Evolutionary conservation across 331 rosid species (phyloP), one percentile per base, ranked within the genome.

Genomic region (Acacia concinna): DNA sequence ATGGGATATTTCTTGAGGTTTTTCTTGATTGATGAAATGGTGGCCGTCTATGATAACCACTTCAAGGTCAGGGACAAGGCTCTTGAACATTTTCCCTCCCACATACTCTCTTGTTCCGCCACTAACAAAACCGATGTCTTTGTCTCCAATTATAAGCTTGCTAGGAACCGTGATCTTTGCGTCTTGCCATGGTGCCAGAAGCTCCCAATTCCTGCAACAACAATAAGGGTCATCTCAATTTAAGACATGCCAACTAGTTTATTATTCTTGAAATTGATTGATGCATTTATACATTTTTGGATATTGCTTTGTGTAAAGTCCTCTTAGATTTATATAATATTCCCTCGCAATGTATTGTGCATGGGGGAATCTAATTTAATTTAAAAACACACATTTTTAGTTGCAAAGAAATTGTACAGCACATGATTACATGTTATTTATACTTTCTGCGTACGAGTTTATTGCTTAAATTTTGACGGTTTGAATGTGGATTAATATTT

Each of bases 11-110:
- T 79, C 34, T 60, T 82, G 86, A 7, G 85, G 34, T n/a, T 80
- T 82, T 73, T 86, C 89, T 80, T 82, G 89, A 80, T 86, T 84
- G 59, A 86, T 79, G 62, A 40, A 82, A 70, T 86, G 89, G 78
- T 86, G 86, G 18, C 89, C 89, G 1, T 82, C 89, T 40, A 85
- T 2, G 52, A 82, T 79, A 73, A 76, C 83, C 6, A 77, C 78
- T 82, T 86, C 86, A 27, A 76, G 81, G 62, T 86, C 64, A 31
- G 89, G 86, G 75, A 86, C 89, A n/a, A 82, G 68, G 51, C 49
- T 82, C 81, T 68, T 82, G 64, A 86, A 86, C 70, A 35, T 1
- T 62, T 77, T 81, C 69, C 89, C 63, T 65, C 72, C 60, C 56
- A 80, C 81, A 80, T 15, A 86, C 68, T 77, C 86, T 78, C 46